Base-by-base conservation (phyloP, 2,329 filamentous ascomycete genomes). In the Fusarium camptoceras region DNA sequence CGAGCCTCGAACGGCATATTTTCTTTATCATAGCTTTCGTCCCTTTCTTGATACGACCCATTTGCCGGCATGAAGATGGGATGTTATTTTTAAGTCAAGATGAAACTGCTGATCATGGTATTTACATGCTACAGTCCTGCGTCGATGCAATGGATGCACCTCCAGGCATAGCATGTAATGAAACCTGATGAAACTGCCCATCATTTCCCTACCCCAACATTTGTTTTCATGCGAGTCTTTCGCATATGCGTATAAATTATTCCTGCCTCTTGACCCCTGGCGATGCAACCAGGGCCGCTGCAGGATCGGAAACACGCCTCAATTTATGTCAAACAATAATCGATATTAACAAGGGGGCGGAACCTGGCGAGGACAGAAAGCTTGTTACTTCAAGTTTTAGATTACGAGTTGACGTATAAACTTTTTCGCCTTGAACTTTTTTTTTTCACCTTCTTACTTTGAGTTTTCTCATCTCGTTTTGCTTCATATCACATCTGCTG, bases 1-100 rank as follows among this genome's bases (percentile, higher is more conserved):
- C 60, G 63, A 41, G 68, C 73, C 72, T 66, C 42, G 53, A 55
- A 73, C 66, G 73, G 73, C 72, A 71, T 58, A 68, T 72, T 73
- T 68, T 62, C 53, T 28, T 69, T 57, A 42, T 49, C 44, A 42
- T n/a, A 47, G 18, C 49, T 24, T 65, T 44, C 30, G 11, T 28
- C 37, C 48, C 44, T 37, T 42, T 14, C 34, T 37, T 37, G 34
- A 37, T 37, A 37, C 10, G 18, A 27, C 8, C n/a, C 12, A 18
- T 53, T 42, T 53, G 24, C n/a, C 34, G 49, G 34, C 49, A 42
- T 53, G 15, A 31, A 48, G 24, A 34, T 47, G 39, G 28, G n/a
- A 37, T 27, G 31, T 49, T 64, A 55, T 37, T 50, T 64, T 50
- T 59, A 55, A 41, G 43, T 43, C n/a, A 25, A 44, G 62, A 48